Evolutionary conservation across 192 early-diverging fungal genomes (phyloP).

Genomic region (Piromyces sp.): DNA sequence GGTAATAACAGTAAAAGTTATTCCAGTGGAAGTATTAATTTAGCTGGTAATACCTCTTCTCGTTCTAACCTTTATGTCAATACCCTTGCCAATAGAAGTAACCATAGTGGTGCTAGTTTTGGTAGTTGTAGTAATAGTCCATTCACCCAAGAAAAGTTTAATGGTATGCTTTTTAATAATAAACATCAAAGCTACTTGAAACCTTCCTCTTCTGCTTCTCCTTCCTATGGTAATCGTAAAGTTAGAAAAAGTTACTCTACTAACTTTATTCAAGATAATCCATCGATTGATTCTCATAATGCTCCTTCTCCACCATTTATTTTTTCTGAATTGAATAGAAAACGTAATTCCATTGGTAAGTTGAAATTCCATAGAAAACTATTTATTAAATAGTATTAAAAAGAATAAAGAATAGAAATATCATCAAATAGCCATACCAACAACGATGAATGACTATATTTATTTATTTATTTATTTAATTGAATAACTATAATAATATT

Average conservation of each 20-base stretch:
- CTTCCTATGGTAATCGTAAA: not conserved
- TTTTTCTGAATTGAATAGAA: not conserved
- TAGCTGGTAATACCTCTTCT: not conserved
- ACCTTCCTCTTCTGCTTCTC: not conserved
- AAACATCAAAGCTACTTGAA: not conserved
- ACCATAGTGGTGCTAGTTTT: not conserved
- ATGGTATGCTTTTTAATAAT: not conserved
- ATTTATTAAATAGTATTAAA: too few relatives aligned
- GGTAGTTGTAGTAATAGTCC: not conserved
- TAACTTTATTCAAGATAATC: not conserved
- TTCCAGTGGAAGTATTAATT: not conserved
- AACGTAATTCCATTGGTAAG: not conserved
- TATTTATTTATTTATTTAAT: too few relatives aligned
- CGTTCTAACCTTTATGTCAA: not conserved
- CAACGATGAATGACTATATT: too few relatives aligned
- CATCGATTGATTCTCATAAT: not conserved
- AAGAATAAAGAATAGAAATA: too few relatives aligned
- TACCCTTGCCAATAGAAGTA: not conserved
- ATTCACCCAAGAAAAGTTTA: not conserved
- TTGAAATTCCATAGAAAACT: too few relatives aligned
- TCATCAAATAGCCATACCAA: too few relatives aligned
- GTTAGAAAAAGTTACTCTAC: not conserved
- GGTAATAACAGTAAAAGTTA: not conserved
- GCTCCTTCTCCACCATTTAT: not conserved
- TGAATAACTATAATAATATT: too few relatives aligned